phyloP scores from a whole-genome alignment of 805 yeast genomes.

The Saccharomycopsis sp. region DNA sequence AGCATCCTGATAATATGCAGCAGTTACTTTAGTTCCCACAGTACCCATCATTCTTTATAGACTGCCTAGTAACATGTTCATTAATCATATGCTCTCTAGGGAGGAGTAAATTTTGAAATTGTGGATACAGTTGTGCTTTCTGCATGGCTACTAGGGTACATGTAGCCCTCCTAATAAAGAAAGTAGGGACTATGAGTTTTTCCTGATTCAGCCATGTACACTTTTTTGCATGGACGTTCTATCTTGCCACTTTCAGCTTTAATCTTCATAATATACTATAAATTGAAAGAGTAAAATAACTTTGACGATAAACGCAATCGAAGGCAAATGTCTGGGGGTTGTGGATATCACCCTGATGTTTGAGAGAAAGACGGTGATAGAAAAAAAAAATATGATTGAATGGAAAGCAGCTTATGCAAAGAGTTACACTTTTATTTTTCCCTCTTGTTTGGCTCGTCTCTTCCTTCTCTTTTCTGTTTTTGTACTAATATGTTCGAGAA shows the following conservation, averaged over 20 bases:
- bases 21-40: background rate
- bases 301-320: no score
- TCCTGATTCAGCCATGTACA: background rate
- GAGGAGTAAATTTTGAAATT: background rate
- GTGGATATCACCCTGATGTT: no score
- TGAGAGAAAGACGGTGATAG: no score
- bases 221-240: background rate
- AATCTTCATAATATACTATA: background rate
- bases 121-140: background rate
- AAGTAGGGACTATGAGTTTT: background rate
- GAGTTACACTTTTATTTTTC: background rate
- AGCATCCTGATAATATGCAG: background rate
- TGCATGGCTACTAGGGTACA: background rate
- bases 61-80: background rate
- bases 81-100: background rate
- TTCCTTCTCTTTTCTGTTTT: background rate
- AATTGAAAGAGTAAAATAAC: no score
- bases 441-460: background rate
- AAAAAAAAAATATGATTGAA: no score
- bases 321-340: no score
- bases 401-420: no score
- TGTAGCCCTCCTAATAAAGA: background rate
- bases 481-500: background rate
- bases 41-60: background rate
- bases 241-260: background rate